Evolutionary conservation across 768 basidiomycete genomes (phyloP), one percentile per base, ranked within the genome.

Genomic region (Amanita rimosa): DNA sequence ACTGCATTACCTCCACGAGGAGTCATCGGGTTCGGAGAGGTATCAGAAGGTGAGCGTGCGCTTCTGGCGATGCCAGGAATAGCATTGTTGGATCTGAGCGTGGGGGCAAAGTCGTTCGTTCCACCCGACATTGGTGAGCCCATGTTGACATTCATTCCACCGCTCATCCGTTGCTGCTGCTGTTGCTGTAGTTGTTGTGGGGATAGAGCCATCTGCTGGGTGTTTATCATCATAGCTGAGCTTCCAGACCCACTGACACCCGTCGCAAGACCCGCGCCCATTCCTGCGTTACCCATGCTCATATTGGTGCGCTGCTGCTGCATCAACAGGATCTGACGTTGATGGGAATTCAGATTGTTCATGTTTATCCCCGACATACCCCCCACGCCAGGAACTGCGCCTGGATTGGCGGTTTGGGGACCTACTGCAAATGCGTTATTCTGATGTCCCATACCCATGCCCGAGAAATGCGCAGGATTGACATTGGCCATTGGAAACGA

Each of bases 31-130:
- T 76, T 69, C 26, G 71, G 66, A 21, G 68, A 66, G 31, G 72
- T 67, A 52, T 87, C 85, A 14, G 83, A 79, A n/a, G 85, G 85
- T 36, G 85, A 86, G 48, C 84, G 72, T 44, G 78, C 75, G 55
- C 79, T 85, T 56, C 85, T 70, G 17, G 85, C 82, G 46, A 88
- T 88, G 10, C 84, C 84, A 0, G 83, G 83, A 46, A 86, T 81
- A 17, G 75, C 62, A 24, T 56, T 64, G 57, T 78, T 81, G 36
- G 80, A 81, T 16, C 79, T 70, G 26, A 81, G 63, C 4, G 70
- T 67, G 10, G 76, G 71, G 50, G 76, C 74, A 48, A 69, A 55
- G 14, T 52, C 64, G 55, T 65, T 64, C 14, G 39, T 21, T 17
- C 40, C 39, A 47, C 68, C 57, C 27, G 69, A 53, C 61, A 77